phyloP scores from a whole-genome alignment of 2,329 filamentous ascomycete species.

The Plenodomus lindquistii region DNA sequence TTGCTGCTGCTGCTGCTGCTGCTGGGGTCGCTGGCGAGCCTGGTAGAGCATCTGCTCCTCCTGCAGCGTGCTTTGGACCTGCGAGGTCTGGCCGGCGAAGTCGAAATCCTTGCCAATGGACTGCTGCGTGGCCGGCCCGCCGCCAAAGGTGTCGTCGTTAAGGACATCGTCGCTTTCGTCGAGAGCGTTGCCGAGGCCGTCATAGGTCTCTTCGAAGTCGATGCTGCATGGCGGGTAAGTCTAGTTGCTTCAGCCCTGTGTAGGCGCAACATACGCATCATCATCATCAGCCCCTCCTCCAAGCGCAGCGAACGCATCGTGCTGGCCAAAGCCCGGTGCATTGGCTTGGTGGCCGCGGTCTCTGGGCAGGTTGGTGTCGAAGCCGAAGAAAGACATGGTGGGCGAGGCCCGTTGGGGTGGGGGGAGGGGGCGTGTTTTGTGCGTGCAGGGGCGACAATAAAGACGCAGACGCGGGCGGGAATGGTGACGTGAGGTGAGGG shows the following conservation, averaged over 20 bases:
- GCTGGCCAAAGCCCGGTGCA: conserved; percentile 80
- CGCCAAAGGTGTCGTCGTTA: conserved; percentile 91
- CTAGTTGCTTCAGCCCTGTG: conserved; percentile 30
- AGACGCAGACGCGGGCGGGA: not conserved
- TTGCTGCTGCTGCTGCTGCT: conserved; percentile 58
- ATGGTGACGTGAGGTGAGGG: conserved; percentile 24
- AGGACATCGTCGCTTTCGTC: conserved; percentile 91
- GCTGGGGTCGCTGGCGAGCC: conserved; percentile 66
- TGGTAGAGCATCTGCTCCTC: conserved; percentile 88
- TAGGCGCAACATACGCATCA: conserved; percentile 56
- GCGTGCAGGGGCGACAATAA: too few relatives aligned
- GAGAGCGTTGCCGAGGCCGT: conserved; percentile 87
- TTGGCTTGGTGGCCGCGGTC: conserved; percentile 67
- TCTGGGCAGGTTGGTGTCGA: conserved; percentile 70
- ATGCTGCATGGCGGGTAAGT: conserved; percentile 61
- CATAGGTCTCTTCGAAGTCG: conserved; percentile 97
- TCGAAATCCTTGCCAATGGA: conserved; percentile 90
- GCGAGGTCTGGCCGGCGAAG: conserved; percentile 90
- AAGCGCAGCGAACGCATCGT: conserved; percentile 87
- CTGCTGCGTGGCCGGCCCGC: conserved; percentile 52
- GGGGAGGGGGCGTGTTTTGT: conserved; percentile 2
- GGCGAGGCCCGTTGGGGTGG: conserved; percentile 13
- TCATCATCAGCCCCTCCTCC: conserved; percentile 63
- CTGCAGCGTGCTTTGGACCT: conserved; percentile 81
- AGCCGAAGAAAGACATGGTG: conserved; percentile 89